Base-by-base conservation (phyloP, 2,329 filamentous ascomycete species). In the Neofusicoccum sp. region DNA sequence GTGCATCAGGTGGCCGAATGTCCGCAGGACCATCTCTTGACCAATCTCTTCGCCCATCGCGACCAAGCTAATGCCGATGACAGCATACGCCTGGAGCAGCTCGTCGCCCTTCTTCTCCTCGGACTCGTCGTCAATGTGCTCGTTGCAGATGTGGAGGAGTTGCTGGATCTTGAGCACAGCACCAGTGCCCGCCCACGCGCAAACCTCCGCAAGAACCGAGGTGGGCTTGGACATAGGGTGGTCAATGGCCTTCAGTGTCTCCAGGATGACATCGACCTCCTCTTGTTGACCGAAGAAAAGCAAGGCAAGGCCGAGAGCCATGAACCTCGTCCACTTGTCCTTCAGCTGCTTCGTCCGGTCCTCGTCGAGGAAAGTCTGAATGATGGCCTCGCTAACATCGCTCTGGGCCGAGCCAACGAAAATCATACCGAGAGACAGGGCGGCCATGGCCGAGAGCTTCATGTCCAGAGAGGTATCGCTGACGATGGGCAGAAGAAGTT, bases 41-140 rank as follows among this genome's bases (percentile, higher is more conserved):
- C 96, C 96, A 61, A 99, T 88, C 62, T 99, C 96, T 75, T 99
- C 95, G 63, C 95, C 95, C 95, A 99, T 99, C 14, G 93, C 89
- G 61, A 99, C 95, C 59, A 99, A 81, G 11, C 91, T 93, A 62
- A 99, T 87, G 68, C 95, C 96, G 61, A 99, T 84, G 3, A 99
- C 93, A 60, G 95, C 95, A 72, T 99, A 99, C 3, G 93, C 90
- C 75, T 99, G 96, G 48, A 97, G 86, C 60, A 99, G 82, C 78
- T 98, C 93, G 67, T 98, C 93, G 28, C 91, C 91, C 80, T 95
- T 95, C 82, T 96, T 96, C 67, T 80, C 77, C 67, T 96, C 91
- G 41, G 96, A 92, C 58, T 90, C 89, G 65, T 96, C 93, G 69
- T 98, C 95, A 65, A 97, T 89, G 70, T 96, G 91, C 76, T 98